Evolutionary conservation across 2,329 filamentous ascomycete genomes (phyloP), one percentile per base, ranked within the genome.

Genomic region (Fusarium setosum): DNA sequence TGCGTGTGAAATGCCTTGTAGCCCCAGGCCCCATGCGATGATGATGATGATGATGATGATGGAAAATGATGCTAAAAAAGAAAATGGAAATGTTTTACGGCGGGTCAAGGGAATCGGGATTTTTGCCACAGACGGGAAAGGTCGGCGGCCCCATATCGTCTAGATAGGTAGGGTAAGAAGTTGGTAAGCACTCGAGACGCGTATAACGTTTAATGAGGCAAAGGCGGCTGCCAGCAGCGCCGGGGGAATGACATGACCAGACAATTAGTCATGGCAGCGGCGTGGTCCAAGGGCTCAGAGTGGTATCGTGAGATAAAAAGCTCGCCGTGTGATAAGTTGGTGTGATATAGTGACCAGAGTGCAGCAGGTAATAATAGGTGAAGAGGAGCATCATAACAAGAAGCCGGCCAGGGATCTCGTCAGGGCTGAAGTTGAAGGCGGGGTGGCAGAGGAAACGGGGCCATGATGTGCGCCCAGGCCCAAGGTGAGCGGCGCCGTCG

Each of bases 211-310:
- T 15, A 20, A 40, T 26, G 15, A 50, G 23, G 21, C 31, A 55
- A 48, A 40, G 44, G 38, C 32, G 41, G 60, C 64, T 65, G 64
- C 64, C 64, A 49, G 64, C 64, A 67, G 60, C 61, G 56, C 32
- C 52, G 20, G n/a, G 20, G 35, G 20, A 21, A 52, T 35, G 23
- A n/a, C 23, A 12, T 40, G 40, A 29, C 23, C 21, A 18, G 40
- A 47, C 38, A 18, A 29, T 47, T 29, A 29, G 51, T 47, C 40
- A 31, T 31, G 23, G 38, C 35, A 42, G 42, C 35, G 50, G 26
- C 40, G 24, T 37, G 40, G 18, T 47, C 32, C 11, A 44, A 18
- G 35, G 38, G 44, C 29, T 31, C 51, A 37, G 41, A 47, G 44
- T 48, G 50, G 35, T 56, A 50, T 56, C 32, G 53, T 41, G 44